These are phyloP conservation scores for Senna siamea DNA, from an alignment of 306 rosid genomes.

Conservation along the genomic window DNA sequence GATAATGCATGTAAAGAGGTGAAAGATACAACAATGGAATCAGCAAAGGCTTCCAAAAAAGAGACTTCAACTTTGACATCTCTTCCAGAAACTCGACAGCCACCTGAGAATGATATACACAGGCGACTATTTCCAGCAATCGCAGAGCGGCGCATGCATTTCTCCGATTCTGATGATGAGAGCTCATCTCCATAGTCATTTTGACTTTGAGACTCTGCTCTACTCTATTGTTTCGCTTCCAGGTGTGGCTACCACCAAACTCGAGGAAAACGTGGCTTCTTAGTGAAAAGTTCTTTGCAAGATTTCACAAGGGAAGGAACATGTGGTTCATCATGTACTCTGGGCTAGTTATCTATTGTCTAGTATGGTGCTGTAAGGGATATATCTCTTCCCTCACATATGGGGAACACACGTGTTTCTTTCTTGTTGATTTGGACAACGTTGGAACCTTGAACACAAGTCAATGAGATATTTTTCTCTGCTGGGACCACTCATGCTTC, in stretches of 20 bases:
- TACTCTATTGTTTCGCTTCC: too few species aligned
- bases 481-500: neutral
- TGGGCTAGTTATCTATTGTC: conserved; percentile 7
- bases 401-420: too few species aligned
- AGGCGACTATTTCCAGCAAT: conserved; percentile 78
- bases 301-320: too few species aligned
- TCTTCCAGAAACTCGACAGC: conserved; percentile 36
- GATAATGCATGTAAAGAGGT: conserved; percentile 81
- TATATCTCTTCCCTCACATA: too few species aligned
- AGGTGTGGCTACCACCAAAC: too few species aligned
- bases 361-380: neutral
- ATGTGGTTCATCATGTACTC: too few species aligned
- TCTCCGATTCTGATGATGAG: conserved; percentile 77
- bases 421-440: neutral
- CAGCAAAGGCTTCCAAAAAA: conserved; percentile 50
- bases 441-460: conserved; percentile 5
- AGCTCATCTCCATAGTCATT: conserved; percentile 44
- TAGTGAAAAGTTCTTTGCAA: too few species aligned
- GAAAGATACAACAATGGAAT: conserved; percentile 38
- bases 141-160: conserved; percentile 55
- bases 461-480: neutral
- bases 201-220: neutral
- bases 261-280: conserved; percentile 5
- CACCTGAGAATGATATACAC: conserved; percentile 43
- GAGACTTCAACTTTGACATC: conserved; percentile 39